These are phyloP conservation scores for Pichia phayaonensis DNA, from an alignment of 805 yeast species.

Conservation along the genomic window DNA sequence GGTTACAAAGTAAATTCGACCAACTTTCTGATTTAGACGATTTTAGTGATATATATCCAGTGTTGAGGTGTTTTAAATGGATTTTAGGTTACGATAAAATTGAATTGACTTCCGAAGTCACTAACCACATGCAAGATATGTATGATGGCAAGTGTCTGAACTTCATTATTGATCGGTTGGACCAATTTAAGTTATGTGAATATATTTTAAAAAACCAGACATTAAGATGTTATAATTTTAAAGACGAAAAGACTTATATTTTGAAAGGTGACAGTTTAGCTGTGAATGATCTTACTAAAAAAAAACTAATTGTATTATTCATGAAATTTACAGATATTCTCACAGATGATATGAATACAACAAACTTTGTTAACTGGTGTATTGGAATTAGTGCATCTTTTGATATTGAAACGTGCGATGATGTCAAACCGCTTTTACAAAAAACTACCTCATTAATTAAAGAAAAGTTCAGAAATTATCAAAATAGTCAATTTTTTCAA, in stretches of 20 bases:
- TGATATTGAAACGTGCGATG: neutral
- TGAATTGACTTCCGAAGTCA: neutral
- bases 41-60: neutral
- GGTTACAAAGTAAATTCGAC: slow-evolving; percentile 30
- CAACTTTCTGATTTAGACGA: neutral
- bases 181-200: neutral
- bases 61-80: slow-evolving; percentile 12
- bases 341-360: neutral
- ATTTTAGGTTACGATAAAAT: neutral
- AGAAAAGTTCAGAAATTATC: neutral
- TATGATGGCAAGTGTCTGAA: neutral
- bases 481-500: neutral
- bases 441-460: neutral
- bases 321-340: neutral
- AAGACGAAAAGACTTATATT: neutral
- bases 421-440: neutral
- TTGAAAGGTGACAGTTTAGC: neutral
- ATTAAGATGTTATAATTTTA: neutral
- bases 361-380: neutral
- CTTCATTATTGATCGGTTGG: neutral
- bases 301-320: neutral
- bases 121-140: neutral
- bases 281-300: neutral
- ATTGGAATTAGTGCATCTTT: neutral
- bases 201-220: neutral